Base-by-base conservation (phyloP, 208 protist species). In the Crithidia brevicula region DNA sequence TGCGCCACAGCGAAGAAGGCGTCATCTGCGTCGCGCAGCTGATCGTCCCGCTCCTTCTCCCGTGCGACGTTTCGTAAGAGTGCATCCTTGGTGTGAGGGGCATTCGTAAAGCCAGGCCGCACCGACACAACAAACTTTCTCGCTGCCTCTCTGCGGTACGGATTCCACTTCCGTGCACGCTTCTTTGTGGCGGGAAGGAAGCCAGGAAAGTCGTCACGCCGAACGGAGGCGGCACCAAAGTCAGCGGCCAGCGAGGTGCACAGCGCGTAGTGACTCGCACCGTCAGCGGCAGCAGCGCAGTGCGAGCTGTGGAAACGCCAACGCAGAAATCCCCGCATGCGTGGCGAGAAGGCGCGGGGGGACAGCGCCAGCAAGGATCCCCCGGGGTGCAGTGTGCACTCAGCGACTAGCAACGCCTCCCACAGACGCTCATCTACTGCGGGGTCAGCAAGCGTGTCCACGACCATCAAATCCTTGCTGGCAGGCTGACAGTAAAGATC, bases 1-100 rank as follows among this genome's bases (percentile, higher is more conserved):
- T 83, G 68, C 8, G 85, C 79, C 15, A 94, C 71, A 16, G 51
- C 61, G 72, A 92, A 88, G 36, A 89, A 92, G 20, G 58, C 75
- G 61, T 89, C 79, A 36, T 83, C 83, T 11, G 74, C 63, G 51
- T 82, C 70, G 30, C 77, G 67, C 49, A 72, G 56, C 2, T 60
- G 51, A 38, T 79, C 67, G 16, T 52, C 45, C 10, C 51, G 52
- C 34, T 81, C 76, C 57, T 62, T 59, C 59, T 83, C 68, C 22
- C 59, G 62, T 22, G 43, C 53, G 18, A 79, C 53, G n/a, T 36
- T 58, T 43, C 63, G 49, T 30, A 59, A 40, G 23, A 90, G 56
- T 6, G 74, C 60, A 16, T 90, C 81, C 30, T 79, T 74, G 8
- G 69, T 78, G 36, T 72, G 42, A 4, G 72, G 59, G 3, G 81